These are phyloP conservation scores for Umbelopsis isabellina DNA, from an alignment of 192 early-diverging fungal species.

Conservation along the genomic window DNA sequence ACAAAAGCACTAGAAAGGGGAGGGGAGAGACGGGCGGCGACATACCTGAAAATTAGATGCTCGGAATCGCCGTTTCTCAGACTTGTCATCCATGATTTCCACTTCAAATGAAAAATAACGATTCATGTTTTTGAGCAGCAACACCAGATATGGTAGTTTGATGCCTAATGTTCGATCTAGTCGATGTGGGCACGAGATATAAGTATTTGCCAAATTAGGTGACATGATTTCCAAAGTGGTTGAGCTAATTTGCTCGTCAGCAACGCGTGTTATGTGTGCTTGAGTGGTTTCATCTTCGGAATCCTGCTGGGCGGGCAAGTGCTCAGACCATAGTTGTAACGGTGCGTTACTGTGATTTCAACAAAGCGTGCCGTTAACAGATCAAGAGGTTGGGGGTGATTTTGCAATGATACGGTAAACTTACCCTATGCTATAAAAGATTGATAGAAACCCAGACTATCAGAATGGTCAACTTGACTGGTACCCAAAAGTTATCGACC, in stretches of 20 bases:
- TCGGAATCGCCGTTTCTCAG: constrained; percentile 78
- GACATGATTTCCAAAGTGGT: constrained; percentile 81
- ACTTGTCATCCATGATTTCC: constrained; percentile 84
- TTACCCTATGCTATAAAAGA: constrained; percentile 88
- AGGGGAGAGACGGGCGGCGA: too few species aligned
- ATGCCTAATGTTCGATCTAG: constrained; percentile 83
- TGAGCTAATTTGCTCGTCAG: constrained; percentile 82
- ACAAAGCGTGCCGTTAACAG: background rate
- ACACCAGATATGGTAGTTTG: constrained; percentile 86
- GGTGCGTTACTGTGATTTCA: constrained; percentile 54
- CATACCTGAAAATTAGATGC: constrained; percentile 89
- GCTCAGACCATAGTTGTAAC: constrained; percentile 74
- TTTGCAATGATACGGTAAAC: constrained; percentile 4
- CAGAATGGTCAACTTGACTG: background rate
- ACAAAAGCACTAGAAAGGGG: background rate
- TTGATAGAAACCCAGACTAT: constrained; percentile 87
- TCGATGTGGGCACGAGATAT: constrained; percentile 82
- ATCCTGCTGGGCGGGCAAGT: constrained; percentile 37
- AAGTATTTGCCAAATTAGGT: constrained; percentile 81
- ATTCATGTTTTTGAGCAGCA: constrained; percentile 87
- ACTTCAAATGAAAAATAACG: constrained; percentile 95
- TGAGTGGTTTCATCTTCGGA: constrained; percentile 44
- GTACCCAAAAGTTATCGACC: background rate
- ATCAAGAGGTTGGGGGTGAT: constrained; percentile 13
- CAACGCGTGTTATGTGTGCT: constrained; percentile 73